Evolutionary conservation across 2,329 filamentous ascomycete genomes (phyloP), one percentile per base, ranked within the genome.

Genomic region (Cryphonectria nitschkei): DNA sequence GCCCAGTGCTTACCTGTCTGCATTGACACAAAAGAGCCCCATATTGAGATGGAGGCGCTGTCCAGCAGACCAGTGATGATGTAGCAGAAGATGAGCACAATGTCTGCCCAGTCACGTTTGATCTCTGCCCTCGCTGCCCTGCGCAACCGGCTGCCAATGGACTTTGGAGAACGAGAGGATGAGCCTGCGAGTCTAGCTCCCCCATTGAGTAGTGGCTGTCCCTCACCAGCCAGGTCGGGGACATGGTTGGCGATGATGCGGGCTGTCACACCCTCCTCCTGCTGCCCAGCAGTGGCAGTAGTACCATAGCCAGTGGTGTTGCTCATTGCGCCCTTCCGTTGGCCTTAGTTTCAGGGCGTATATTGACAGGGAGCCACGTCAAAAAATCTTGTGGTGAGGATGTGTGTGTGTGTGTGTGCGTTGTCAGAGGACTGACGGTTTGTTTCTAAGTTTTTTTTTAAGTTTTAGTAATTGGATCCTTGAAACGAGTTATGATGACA

Each of bases 11-110:
- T 76, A 88, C 92, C 92, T 43, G 92, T 95, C 78, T 95, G 93
- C 92, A 95, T 95, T 76, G 90, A 93, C 56, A 94, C 92, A 75
- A 95, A 95, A 2, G 90, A 90, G 16, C 92, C 91, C 90, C 92
- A 95, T 58, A 92, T 91, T 70, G 90, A 91, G 63, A 93, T 91
- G 2, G 92, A 89, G 2, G 91, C 89, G 80, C 91, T 93, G 80
- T 95, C 93, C 9, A 94, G 85, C 14, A 95, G 83, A 4, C 93
- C 93, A 0, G 93, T 95, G 77, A 94, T 91, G 74, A 93, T 81
- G 78, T 94, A 95, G 80, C 91, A 93, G 39, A 88, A 82, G 4
- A 95, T 82, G 54, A 95, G 84, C 29, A 93, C 82, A 1, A 92
- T 73, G 76, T 95, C 92, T 19, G 89, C 88, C 85, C 89, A 87